Evolutionary conservation across 805 yeast species (phyloP), one percentile per base, ranked within the genome.

Genomic region (Ogataea nakhonphanomensis): DNA sequence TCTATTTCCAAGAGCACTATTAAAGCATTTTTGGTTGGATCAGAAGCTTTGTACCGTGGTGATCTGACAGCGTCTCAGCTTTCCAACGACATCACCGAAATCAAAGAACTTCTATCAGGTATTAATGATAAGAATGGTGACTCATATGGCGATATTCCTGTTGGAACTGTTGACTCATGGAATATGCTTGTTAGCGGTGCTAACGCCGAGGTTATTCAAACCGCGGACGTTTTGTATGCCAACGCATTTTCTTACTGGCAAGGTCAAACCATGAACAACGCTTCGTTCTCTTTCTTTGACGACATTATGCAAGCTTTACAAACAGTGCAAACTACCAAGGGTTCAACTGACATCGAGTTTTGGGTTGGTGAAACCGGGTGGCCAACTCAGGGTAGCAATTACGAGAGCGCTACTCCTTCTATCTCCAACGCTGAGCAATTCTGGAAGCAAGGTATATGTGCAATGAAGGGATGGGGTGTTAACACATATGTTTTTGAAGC

Each of bases 171-270:
- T 50, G 98, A 91, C 67, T 89, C 97, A 2, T 91, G 98, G 98
- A 86, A 91, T 65, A 74, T 85, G 48, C 65, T 86, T 48, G 96
- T 89, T 51, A 95, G 87, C 57, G 93, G 84, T 57, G 78, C 72
- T 52, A 71, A 81, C 50, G 55, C 67, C 37, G 77, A 83, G 20
- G 95, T 84, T 41, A 81, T 91, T 60, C 55, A 78, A 63, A 90
- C 88, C 37, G 71, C 95, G 34, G 98, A 91, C 64, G 71, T 87
- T 56, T 79, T 89, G 46, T 84, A 82, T 64, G 95, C 96, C 58
- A 91, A 91, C 62, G 97, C 96, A 36, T 91, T 91, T 77, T 86
- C 97, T 7, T 91, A 90, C 81, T 91, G 98, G 98, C 98, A 91
- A 73, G 97, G 97, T 31, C 97, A 89, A 72, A 75, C 88, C 52